These are phyloP conservation scores for Thalassiosira livingstoniorum DNA, from an alignment of 352 stramenopile genomes.

Conservation along the genomic window DNA sequence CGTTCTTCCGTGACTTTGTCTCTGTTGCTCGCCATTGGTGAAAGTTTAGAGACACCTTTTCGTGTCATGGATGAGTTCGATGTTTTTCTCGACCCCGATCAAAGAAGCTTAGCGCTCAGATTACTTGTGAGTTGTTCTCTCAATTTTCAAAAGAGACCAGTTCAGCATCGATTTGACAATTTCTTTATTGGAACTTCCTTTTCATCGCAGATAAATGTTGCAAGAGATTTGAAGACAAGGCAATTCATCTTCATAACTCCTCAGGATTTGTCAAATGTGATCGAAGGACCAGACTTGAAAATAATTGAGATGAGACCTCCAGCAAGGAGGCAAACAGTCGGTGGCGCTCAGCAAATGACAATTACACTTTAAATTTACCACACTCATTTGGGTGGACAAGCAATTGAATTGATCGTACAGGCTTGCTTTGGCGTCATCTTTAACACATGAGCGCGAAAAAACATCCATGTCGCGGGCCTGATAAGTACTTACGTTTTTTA, in stretches of 20 bases:
- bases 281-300: conserved; percentile 68
- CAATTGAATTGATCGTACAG: no score
- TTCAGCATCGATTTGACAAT: conserved; percentile 47
- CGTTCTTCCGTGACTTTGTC: conserved; percentile 96
- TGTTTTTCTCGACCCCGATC: conserved; percentile 98
- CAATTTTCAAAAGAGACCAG: background rate
- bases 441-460: no score
- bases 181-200: conserved; percentile 10
- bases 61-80: conserved; percentile 99
- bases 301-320: conserved; percentile 81
- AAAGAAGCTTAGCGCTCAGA: conserved; percentile 94
- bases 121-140: conserved; percentile 88
- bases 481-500: no score
- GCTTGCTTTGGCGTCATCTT: no score
- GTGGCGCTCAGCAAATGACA: conserved; percentile 71
- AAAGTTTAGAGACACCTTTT: conserved; percentile 90
- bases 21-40: conserved; percentile 93
- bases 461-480: no score
- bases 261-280: conserved; percentile 84
- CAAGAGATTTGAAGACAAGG: conserved; percentile 78
- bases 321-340: conserved; percentile 52
- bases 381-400: no score
- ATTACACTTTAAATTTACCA: no score
- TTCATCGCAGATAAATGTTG: conserved; percentile 52
- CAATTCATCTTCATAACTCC: conserved; percentile 92